Base-by-base conservation (phyloP, 1,139 yeast species). In the Geotrichum phurueaensis region DNA sequence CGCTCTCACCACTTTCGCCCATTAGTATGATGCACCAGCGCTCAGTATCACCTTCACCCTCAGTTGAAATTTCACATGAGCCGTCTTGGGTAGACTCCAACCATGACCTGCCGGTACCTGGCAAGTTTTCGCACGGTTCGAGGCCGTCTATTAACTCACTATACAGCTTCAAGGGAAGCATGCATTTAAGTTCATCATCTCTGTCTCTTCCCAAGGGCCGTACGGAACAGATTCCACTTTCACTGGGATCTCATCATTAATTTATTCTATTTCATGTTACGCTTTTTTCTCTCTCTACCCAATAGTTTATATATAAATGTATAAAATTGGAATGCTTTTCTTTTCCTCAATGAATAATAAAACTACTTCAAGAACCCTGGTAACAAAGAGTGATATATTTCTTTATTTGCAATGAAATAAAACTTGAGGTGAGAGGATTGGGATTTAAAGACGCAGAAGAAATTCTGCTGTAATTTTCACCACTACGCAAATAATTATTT, bases 1-100 rank as follows among this genome's bases (percentile, higher is more conserved):
- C 47, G 5, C 20, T 39, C 20, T 39, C 47, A 15, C 47, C 47
- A 5, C 9, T 39, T 9, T 48, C 56, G 50, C 56, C 56, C 23
- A 39, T 43, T 3, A 39, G 47, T 18, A n/a, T 39, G 47, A 43
- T 39, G 4, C 56, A 47, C 12, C 43, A 27, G 23, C 22, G 56
- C 12, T 29, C 57, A 7, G 27, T 47, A 12, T 61, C 70, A 3
- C 66, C 69, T 20, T 67, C 70, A 13, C 71, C 71, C 0, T 65
- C 68, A 13, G 63, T 69, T 60, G 71, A 68, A 50, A 68, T 69
- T 25, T 65, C 71, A 13, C 68, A 66, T 20, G 71, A 69, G 47
- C 71, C 71, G 2, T 68, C 72, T 0, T 69, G 71, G 72, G 61
- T 68, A 15, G 71, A 68, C 33, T 63, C 65, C 33, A 57, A 51